These are phyloP conservation scores for Heterotrichella gracilis DNA, from an alignment of 352 stramenopile species.

Conservation along the genomic window DNA sequence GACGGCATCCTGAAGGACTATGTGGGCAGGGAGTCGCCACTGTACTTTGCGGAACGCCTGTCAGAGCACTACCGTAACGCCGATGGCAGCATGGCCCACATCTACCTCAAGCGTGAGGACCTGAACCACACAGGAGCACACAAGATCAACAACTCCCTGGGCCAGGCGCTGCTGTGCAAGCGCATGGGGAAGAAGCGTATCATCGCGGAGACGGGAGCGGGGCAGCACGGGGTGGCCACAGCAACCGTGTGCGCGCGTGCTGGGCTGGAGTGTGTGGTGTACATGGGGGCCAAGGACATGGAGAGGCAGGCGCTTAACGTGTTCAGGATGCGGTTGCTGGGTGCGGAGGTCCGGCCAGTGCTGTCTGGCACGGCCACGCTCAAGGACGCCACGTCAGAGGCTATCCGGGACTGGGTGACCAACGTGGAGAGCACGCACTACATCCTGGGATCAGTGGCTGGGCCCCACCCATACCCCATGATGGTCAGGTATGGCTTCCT, in stretches of 20 bases:
- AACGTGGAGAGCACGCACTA: constrained; percentile 92
- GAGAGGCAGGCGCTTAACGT: constrained; percentile 84
- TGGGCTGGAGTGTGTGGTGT: constrained; percentile 70
- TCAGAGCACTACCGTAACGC: constrained; percentile 53
- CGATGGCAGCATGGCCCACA: too few species aligned
- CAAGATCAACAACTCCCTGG: constrained; percentile 97
- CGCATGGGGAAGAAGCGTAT: constrained; percentile 75
- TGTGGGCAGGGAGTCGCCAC: constrained; percentile 46
- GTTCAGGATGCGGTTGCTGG: constrained; percentile 96
- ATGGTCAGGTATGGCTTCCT: too few species aligned
- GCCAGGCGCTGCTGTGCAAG: constrained; percentile 67
- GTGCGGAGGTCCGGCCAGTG: constrained; percentile 81
- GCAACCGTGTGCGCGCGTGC: constrained; percentile 75
- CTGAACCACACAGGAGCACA: constrained; percentile 80
- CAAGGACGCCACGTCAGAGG: constrained; percentile 93
- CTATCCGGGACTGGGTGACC: constrained; percentile 87
- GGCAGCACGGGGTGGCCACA: constrained; percentile 83
- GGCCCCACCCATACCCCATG: constrained; percentile 78
- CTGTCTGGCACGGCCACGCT: constrained; percentile 65
- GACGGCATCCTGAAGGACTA: constrained; percentile 67
- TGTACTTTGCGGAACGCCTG: constrained; percentile 75
- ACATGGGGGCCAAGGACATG: constrained; percentile 93
- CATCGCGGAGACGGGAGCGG: constrained; percentile 84
- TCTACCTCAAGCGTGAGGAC: constrained; percentile 93
- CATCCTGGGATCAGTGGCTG: constrained; percentile 83